phyloP scores from a whole-genome alignment of 108 stramenopile genomes.

The Chaetoceros tenuissimus region DNA sequence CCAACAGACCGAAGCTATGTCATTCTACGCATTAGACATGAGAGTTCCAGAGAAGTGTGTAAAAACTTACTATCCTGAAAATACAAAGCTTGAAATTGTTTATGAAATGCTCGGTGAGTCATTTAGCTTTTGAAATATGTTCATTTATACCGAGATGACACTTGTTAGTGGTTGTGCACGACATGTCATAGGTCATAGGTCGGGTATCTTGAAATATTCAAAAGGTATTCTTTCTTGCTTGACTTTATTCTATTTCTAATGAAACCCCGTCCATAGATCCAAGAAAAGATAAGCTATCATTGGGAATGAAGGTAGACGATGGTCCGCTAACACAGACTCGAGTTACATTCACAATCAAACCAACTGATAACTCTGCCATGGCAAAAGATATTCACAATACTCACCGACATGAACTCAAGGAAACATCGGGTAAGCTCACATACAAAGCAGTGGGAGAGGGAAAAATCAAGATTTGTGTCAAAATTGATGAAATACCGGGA shows the following conservation, averaged over 20 bases:
- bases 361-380: not conserved
- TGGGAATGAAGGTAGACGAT: not conserved
- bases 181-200: no score
- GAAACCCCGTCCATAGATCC: not conserved
- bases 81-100: not conserved
- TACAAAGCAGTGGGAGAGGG: not conserved
- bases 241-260: no score
- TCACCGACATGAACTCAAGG: not conserved
- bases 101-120: not conserved
- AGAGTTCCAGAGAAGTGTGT: not conserved
- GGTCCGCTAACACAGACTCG: not conserved
- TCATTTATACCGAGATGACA: no score
- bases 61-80: not conserved
- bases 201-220: no score
- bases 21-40: not conserved
- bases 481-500: not conserved
- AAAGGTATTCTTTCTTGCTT: no score
- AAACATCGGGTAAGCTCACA: not conserved
- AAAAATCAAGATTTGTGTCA: not conserved
- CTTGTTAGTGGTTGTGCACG: no score
- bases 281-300: not conserved
- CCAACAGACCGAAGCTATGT: no score
- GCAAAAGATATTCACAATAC: not conserved
- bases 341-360: not conserved
- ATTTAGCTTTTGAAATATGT: not conserved